Evolutionary conservation across 73 alveolate genomes (phyloP), one percentile per base, ranked within the genome.

Genomic region (Effrenium voratum): DNA sequence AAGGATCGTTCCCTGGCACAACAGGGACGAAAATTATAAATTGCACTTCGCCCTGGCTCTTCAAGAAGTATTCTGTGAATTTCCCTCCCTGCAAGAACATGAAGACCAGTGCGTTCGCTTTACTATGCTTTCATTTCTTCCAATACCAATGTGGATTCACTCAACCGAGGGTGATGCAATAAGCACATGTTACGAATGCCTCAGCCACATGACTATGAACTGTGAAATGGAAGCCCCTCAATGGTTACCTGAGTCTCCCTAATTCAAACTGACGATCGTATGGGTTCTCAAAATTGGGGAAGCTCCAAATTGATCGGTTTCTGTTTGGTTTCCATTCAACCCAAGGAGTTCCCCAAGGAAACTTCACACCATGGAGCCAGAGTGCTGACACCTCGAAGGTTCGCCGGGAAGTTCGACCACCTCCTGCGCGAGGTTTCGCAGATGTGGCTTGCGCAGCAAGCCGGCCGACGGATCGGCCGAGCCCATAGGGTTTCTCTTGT

Each of bases 401-500:
- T 50, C 43, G 44, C 95, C 24, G 95, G 68, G 41, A 87, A 87
- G 85, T 87, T 87, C 43, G 95, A 87, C 50, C 40, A 66, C 45
- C 85, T 87, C 34, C 63, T 87, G 68, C 95, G 95, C 30, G 95
- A 87, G 50, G 60, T 87, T 45, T 66, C 84, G 19, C 95, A 87
- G 34, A 26, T 87, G 95, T 68, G 19, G n/a, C 95, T 44, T 36
- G 95, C 32, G 66, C 36, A 0, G 26, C 22, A 10, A 76, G 34
- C n/a, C n/a, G n/a, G n/a, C n/a, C n/a, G n/a, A 4, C 22, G 60
- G 46, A 22, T 0, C 40, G 12, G 15, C 40, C 34, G 1, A 52
- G 63, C 8, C 63, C 63, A 52, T 19, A 12, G 63, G 63, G 19
- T 19, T 12, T 52, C 19, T 19, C 63, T 52, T 8, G 63, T 12